These are phyloP conservation scores for Clohesyomyces aquaticus DNA, from an alignment of 495 filamentous ascomycete genomes.

Conservation along the genomic window DNA sequence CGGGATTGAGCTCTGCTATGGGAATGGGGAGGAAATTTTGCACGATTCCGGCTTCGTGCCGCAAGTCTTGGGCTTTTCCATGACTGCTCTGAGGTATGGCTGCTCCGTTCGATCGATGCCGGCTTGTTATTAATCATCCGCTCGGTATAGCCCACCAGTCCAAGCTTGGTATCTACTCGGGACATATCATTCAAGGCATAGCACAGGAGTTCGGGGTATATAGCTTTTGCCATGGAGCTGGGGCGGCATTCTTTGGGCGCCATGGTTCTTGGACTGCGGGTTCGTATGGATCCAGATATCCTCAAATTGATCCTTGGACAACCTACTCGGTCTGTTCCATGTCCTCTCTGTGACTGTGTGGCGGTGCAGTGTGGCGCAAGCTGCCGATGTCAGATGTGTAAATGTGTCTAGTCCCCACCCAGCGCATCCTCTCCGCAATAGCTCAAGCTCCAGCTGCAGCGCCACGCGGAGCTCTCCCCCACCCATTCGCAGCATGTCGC, in stretches of 20 bases:
- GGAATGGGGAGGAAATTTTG: not conserved
- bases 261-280: too few species aligned
- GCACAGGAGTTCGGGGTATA: not conserved
- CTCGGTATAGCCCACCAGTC: too few species aligned
- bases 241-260: too few species aligned
- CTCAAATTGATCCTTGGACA: too few species aligned
- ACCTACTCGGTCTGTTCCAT: too few species aligned
- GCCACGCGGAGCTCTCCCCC: not conserved
- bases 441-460: not conserved
- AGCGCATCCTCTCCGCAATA: not conserved
- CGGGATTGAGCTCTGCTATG: conserved; percentile 1
- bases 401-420: not conserved
- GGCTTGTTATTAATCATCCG: too few species aligned
- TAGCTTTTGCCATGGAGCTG: too few species aligned
- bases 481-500: conserved; percentile 11
- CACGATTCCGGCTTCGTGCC: not conserved
- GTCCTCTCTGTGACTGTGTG: not conserved
- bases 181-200: not conserved
- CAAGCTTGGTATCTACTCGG: too few species aligned
- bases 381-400: not conserved
- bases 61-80: not conserved
- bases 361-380: not conserved
- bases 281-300: too few species aligned
- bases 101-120: not conserved
- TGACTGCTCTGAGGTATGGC: not conserved